A percentile compares a stretch with the other conserved stretches of the same genome.
Evolutionary conservation across 805 yeast genomes (phyloP).

Genomic region (Metschnikowia santaceciliae): DNA sequence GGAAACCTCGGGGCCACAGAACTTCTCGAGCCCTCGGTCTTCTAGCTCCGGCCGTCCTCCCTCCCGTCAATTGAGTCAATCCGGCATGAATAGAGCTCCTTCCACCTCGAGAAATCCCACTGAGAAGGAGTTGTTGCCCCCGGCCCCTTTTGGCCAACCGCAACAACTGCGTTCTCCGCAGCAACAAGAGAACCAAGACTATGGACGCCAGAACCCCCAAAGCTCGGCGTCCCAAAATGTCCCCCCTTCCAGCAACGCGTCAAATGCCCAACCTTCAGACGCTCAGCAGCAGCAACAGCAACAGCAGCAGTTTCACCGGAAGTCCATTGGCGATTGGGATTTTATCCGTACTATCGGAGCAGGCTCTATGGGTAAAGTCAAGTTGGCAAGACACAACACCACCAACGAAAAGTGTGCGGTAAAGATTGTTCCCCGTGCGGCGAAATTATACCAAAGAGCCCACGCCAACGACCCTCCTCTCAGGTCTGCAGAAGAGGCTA

Average conservation of each 20-base stretch:
- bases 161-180: background rate
- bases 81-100: conserved; percentile 1
- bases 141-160: conserved; percentile 10
- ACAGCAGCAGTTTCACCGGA: conserved; percentile 65
- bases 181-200: background rate
- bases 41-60: conserved; percentile 3
- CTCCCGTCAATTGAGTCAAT: conserved; percentile 2
- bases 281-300: conserved; percentile 21
- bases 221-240: background rate
- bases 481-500: conserved; percentile 50
- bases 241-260: background rate
- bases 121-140: conserved; percentile 14
- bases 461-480: conserved; percentile 70
- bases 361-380: conserved; percentile 99
- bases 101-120: background rate
- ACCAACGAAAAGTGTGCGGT: conserved; percentile 87
- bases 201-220: background rate
- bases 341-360: conserved; percentile 94
- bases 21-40: background rate
- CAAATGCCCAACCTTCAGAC: background rate
- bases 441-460: conserved; percentile 67
- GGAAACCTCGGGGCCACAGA: background rate
- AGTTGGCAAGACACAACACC: conserved; percentile 79
- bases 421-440: conserved; percentile 88
- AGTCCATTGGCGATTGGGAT: conserved; percentile 95